phyloP scores from a whole-genome alignment of 2,329 filamentous ascomycete genomes.

The Paracorniculantispora psalliotae region DNA sequence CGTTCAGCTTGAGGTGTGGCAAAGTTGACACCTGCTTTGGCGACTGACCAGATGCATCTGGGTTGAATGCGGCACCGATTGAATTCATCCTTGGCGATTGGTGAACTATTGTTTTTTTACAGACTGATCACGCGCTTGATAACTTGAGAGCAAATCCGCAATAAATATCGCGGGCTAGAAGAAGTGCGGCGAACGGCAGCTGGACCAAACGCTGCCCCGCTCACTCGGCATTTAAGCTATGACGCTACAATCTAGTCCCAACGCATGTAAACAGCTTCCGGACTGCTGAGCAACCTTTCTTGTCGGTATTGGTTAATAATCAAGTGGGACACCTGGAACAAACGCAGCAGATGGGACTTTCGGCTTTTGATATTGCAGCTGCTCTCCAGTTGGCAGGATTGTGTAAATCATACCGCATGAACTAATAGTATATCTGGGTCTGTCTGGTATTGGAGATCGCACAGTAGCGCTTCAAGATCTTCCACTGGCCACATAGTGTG shows the following conservation, averaged over 20 bases:
- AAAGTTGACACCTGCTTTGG: constrained; percentile 40
- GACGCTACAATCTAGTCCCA: too few species aligned
- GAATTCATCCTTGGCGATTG: constrained; percentile 37
- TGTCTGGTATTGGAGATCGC: constrained; percentile 3
- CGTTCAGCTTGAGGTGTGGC: constrained; percentile 63
- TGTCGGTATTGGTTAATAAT: too few species aligned
- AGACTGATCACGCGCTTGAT: background rate
- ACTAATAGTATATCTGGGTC: background rate
- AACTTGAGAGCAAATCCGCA: background rate
- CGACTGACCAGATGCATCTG: constrained; percentile 33
- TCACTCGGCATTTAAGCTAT: too few species aligned
- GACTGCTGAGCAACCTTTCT: too few species aligned
- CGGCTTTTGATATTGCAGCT: too few species aligned
- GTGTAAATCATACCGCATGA: background rate
- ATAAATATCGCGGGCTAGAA: background rate
- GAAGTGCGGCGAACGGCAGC: too few species aligned
- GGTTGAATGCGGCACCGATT: constrained; percentile 32
- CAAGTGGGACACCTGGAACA: too few species aligned
- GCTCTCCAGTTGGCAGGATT: background rate
- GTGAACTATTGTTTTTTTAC: too few species aligned
- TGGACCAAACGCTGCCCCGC: too few species aligned
- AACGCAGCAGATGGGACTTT: too few species aligned
- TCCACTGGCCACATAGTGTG: background rate
- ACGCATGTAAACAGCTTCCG: too few species aligned
- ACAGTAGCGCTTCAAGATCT: background rate